Evolutionary conservation across 1,139 yeast genomes (phyloP).

Genomic region (Hyphopichia pseudoburtonii): DNA sequence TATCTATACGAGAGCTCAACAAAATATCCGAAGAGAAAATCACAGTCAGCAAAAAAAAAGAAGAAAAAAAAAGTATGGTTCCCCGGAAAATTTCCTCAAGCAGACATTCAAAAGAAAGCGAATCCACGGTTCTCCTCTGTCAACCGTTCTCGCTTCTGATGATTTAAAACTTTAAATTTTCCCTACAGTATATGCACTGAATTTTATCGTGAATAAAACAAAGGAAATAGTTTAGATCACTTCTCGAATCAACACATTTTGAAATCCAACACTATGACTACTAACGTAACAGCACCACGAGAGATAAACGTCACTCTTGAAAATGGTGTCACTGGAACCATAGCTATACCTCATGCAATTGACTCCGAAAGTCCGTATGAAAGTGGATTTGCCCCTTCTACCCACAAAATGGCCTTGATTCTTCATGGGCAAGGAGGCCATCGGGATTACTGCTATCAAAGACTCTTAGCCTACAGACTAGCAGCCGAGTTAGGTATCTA

Average conservation of each 20-base stretch:
- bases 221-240: neutral
- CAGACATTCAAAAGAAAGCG: too few species aligned
- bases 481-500: conserved; percentile 61
- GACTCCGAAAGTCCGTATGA: conserved; percentile 23
- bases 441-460: conserved; percentile 75
- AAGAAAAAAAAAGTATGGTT: too few species aligned
- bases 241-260: neutral
- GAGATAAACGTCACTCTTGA: conserved; percentile 40
- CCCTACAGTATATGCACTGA: too few species aligned
- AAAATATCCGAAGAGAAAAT: too few species aligned
- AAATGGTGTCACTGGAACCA: conserved; percentile 38
- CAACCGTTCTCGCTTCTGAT: too few species aligned
- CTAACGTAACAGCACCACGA: conserved; percentile 16
- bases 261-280: neutral
- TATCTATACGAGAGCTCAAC: too few species aligned
- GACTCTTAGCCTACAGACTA: conserved; percentile 57
- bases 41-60: too few species aligned
- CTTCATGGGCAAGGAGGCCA: conserved; percentile 87
- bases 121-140: too few species aligned
- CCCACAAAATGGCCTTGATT: conserved; percentile 40
- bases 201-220: too few species aligned
- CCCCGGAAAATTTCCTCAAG: too few species aligned
- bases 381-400: conserved; percentile 35
- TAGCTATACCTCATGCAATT: conserved; percentile 39
- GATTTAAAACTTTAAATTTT: too few species aligned